A percentile compares a stretch with the other conserved stretches of the same genome.
phyloP scores from a whole-genome alignment of 768 basidiomycete genomes.

The Solioccasus polychromus region DNA sequence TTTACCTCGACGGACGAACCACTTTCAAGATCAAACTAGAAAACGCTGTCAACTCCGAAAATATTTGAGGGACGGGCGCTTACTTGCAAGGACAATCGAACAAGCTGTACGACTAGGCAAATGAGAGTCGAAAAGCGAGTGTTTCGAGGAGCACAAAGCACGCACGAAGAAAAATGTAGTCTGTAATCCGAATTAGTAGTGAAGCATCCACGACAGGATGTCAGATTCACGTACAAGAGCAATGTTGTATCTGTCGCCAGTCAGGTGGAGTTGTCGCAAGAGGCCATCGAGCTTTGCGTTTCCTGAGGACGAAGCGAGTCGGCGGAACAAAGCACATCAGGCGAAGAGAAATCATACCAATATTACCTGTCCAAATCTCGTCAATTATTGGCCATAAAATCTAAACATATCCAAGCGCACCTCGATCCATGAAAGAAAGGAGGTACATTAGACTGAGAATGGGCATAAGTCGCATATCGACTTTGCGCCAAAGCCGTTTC shows the following conservation, averaged over 20 bases:
- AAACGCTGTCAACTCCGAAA: not conserved
- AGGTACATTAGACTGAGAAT: slow-evolving; percentile 60
- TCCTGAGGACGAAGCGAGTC: slow-evolving; percentile 34
- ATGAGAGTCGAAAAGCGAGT: not conserved
- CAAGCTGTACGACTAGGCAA: slow-evolving; percentile 25
- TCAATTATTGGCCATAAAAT: no score
- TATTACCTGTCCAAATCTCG: slow-evolving; percentile 50
- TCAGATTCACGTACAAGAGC: slow-evolving; percentile 48
- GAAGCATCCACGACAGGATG: not conserved
- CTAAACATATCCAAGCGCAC: no score
- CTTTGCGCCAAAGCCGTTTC: slow-evolving; percentile 52
- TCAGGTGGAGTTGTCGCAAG: slow-evolving; percentile 49
- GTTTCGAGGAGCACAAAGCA: not conserved
- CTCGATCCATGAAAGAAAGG: slow-evolving; percentile 63
- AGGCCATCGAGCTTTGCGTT: slow-evolving; percentile 70
- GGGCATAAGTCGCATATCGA: slow-evolving; percentile 57
- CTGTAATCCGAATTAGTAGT: slow-evolving; percentile 28
- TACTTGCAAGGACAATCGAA: slow-evolving; percentile 75
- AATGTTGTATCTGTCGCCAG: slow-evolving; percentile 61
- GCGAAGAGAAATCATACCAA: slow-evolving; percentile 36
- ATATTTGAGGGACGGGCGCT: not conserved
- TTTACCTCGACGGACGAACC: slow-evolving; percentile 60
- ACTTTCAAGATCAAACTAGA: slow-evolving; percentile 49
- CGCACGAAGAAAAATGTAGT: slow-evolving; percentile 71
- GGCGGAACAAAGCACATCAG: not conserved